phyloP scores from a whole-genome alignment of 257 asterid species.

The Primulina huaijiensis region DNA sequence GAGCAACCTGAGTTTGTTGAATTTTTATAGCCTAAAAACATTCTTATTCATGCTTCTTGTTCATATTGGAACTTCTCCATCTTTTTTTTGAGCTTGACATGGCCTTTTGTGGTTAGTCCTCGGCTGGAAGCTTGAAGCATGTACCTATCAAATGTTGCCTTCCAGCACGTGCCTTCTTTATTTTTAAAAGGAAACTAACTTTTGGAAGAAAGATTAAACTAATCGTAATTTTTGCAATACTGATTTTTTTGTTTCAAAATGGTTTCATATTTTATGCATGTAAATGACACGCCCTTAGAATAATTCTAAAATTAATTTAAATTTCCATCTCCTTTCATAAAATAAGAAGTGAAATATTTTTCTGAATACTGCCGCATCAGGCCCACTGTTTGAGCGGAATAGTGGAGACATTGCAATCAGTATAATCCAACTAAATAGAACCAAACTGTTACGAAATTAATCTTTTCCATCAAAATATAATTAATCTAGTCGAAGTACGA shows the following conservation, averaged over 20 bases:
- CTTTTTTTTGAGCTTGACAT: too few relatives aligned
- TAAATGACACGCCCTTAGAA: too few relatives aligned
- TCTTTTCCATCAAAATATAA: neutral
- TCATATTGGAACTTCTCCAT: too few relatives aligned
- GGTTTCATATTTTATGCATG: neutral
- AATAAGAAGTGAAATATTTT: neutral
- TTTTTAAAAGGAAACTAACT: neutral
- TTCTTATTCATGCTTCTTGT: too few relatives aligned
- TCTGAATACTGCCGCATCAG: neutral
- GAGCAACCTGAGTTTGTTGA: neutral
- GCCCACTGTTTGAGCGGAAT: neutral
- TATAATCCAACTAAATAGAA: neutral
- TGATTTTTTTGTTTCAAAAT: neutral
- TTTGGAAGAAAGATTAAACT: neutral
- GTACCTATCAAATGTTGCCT: neutral
- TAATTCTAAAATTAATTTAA: too few relatives aligned
- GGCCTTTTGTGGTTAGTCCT: too few relatives aligned
- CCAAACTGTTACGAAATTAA: neutral
- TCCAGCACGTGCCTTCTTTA: neutral
- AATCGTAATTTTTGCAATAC: neutral
- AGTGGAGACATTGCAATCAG: neutral
- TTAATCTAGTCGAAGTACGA: neutral
- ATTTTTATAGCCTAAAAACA: neutral
- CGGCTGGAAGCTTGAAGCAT: too few relatives aligned
- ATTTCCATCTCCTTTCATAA: neutral